Percentiles rank a stretch among this genome's conserved stretches.
These are phyloP conservation scores for Jaenimonas drosophilae DNA, from an alignment of 208 protist genomes.

Conservation along the genomic window DNA sequence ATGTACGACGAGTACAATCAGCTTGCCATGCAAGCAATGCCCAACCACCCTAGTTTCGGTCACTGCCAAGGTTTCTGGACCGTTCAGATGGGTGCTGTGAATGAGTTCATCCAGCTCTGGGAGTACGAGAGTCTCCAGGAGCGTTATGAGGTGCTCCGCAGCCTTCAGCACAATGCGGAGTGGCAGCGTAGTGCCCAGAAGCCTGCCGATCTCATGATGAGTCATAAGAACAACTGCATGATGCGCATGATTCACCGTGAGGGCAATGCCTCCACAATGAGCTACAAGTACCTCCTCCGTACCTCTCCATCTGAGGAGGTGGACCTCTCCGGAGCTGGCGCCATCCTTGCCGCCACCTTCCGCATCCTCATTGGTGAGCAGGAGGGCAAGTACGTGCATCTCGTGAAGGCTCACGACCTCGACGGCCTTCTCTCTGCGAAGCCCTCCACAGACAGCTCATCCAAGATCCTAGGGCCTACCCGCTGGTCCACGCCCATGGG, in stretches of 20 bases:
- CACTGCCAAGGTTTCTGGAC: constrained; percentile 63
- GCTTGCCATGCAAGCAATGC: constrained; percentile 46
- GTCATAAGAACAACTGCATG: constrained; percentile 41
- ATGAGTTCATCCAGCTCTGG: constrained; percentile 69
- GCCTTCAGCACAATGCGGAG: constrained; percentile 42
- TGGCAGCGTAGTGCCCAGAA: constrained; percentile 39
- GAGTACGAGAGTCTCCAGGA: constrained; percentile 66
- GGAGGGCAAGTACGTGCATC: constrained; percentile 63
- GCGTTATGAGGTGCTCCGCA: constrained; percentile 39
- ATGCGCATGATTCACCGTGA: constrained; percentile 49
- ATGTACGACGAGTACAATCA: constrained; percentile 48
- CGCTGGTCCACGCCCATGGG: constrained; percentile 54
- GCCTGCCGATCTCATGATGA: constrained; percentile 18
- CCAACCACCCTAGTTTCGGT: constrained; percentile 24
- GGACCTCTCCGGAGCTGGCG: constrained; percentile 30
- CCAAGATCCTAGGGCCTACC: constrained; percentile 54
- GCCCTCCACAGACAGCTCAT: constrained; percentile 23
- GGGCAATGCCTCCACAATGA: constrained; percentile 47
- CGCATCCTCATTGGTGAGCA: constrained; percentile 36
- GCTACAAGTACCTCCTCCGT: constrained; percentile 74
- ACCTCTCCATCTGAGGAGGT: constrained; percentile 42
- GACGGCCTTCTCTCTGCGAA: constrained; percentile 44
- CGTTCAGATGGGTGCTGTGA: constrained; percentile 58
- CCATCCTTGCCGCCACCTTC: constrained; percentile 60
- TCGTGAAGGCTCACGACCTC: constrained; percentile 58